phyloP scores from a whole-genome alignment of 306 rosid genomes.

The Rubus idaeus region DNA sequence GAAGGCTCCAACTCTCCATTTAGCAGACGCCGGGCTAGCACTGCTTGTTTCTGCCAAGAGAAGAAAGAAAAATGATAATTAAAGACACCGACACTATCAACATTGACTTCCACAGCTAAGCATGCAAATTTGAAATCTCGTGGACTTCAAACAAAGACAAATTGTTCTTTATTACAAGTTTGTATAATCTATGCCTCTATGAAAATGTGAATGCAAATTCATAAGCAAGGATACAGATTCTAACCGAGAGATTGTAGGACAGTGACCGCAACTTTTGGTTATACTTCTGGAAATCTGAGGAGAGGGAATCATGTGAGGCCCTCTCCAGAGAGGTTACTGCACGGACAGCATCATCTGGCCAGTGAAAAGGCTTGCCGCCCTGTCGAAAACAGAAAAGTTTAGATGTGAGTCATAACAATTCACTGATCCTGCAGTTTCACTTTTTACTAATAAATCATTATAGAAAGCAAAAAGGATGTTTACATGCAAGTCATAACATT shows the following conservation, averaged over 20 bases:
- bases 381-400: slow-evolving; percentile 32
- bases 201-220: neutral
- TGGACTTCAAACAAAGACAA: neutral
- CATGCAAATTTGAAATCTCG: neutral
- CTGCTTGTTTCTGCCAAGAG: slow-evolving; percentile 52
- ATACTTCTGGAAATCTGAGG: slow-evolving; percentile 74
- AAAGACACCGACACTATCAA: neutral
- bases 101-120: slow-evolving; percentile 4
- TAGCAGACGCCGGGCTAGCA: slow-evolving; percentile 66
- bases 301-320: slow-evolving; percentile 64
- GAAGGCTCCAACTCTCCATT: slow-evolving; percentile 85
- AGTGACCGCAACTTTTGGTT: slow-evolving; percentile 83
- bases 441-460: too few relatives aligned
- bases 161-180: neutral
- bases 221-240: slow-evolving; percentile 27
- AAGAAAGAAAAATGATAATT: neutral
- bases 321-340: slow-evolving; percentile 79
- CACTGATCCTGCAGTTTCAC: neutral
- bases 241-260: slow-evolving; percentile 71
- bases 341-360: slow-evolving; percentile 87
- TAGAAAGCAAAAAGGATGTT: neutral
- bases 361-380: slow-evolving; percentile 58
- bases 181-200: neutral
- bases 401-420: slow-evolving; percentile 12
- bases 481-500: neutral